Percentiles rank a stretch among this genome's conserved stretches.
Conservation (phyloP, 2,329 filamentous ascomycete species). For the Tolypocladium paradoxum region DNA sequence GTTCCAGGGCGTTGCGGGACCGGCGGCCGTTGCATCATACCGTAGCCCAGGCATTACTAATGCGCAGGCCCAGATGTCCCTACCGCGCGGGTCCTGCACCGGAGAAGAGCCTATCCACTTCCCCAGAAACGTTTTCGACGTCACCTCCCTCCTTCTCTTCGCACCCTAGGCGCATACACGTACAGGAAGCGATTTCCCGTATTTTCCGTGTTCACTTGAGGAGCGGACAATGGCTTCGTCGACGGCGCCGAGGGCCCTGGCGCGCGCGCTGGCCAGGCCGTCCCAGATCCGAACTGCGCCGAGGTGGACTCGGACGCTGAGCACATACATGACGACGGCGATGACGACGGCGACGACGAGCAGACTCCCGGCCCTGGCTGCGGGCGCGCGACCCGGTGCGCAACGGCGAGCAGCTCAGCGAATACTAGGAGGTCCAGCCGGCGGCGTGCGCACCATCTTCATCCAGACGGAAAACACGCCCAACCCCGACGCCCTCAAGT, state of each 20-base stretch:
- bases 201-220: not conserved
- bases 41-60: slow-evolving; percentile 21
- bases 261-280: slow-evolving; percentile 12
- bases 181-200: not conserved
- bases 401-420: no score
- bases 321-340: slow-evolving; percentile 8
- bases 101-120: not conserved
- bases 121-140: not conserved
- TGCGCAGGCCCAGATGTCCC: slow-evolving; percentile 4
- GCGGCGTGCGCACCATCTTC: slow-evolving; percentile 69
- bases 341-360: not conserved
- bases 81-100: not conserved
- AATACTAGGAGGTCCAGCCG: no score
- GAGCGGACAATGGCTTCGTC: slow-evolving; percentile 13
- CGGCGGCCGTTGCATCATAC: slow-evolving; percentile 13
- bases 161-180: not conserved
- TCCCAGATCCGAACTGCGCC: slow-evolving; percentile 11
- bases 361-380: slow-evolving; percentile 7
- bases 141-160: not conserved
- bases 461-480: slow-evolving; percentile 95
- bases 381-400: slow-evolving; percentile 8
- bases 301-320: slow-evolving; percentile 17
- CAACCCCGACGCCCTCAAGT: slow-evolving; percentile 93
- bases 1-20: not conserved
- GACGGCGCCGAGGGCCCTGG: slow-evolving; percentile 11